These are phyloP conservation scores for Solanum etuberosum DNA, from an alignment of 257 asterid genomes.

Conservation along the genomic window DNA sequence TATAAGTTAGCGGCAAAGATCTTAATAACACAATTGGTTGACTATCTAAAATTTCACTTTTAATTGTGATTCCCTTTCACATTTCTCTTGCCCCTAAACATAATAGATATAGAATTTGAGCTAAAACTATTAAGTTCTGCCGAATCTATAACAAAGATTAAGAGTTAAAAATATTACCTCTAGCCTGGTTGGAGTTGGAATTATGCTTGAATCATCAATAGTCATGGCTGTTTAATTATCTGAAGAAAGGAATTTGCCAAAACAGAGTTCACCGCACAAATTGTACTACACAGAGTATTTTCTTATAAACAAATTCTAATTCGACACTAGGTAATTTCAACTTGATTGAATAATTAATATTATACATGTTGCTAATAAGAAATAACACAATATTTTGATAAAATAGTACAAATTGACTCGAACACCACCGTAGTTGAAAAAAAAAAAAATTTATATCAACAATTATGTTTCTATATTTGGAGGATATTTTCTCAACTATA, in stretches of 20 bases:
- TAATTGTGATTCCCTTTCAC: neutral
- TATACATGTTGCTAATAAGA: too few relatives aligned
- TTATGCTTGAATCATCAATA: slow-evolving; percentile 3
- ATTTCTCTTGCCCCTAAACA: too few relatives aligned
- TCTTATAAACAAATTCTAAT: neutral
- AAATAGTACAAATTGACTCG: neutral
- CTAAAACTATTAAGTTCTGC: neutral
- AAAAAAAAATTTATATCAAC: neutral
- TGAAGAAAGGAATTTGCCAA: neutral
- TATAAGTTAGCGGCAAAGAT: neutral
- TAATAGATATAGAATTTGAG: neutral
- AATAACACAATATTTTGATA: neutral
- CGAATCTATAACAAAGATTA: neutral
- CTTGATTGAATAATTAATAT: too few relatives aligned
- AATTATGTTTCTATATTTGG: neutral
- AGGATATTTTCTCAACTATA: neutral
- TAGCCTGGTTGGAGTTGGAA: slow-evolving; percentile 42
- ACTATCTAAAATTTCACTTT: too few relatives aligned
- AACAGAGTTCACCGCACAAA: neutral
- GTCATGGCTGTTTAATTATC: slow-evolving; percentile 11
- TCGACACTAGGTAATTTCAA: too few relatives aligned
- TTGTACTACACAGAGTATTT: neutral
- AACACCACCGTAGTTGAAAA: neutral
- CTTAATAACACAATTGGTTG: too few relatives aligned
- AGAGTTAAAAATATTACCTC: slow-evolving; percentile 35